Conservation (phyloP, 805 yeast species). For the Myxozyma vanderwaltii region DNA sequence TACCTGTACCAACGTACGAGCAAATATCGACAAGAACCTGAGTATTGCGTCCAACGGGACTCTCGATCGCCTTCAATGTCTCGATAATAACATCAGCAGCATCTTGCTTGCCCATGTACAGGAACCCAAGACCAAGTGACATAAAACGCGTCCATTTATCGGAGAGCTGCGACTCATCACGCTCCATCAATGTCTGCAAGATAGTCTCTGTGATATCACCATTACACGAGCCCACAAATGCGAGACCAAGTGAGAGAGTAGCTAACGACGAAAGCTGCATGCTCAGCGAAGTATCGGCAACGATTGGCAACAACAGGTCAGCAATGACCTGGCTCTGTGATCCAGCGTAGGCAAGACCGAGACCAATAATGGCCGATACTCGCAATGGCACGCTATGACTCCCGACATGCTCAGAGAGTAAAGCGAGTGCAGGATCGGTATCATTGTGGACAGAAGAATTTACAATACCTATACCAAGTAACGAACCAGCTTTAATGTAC, state of each 20-base stretch:
- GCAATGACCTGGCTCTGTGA: constrained; percentile 83
- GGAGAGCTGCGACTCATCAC: constrained; percentile 73
- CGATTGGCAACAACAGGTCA: constrained; percentile 75
- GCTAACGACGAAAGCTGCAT: constrained; percentile 83
- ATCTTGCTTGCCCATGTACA: constrained; percentile 90
- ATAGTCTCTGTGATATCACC: constrained; percentile 94
- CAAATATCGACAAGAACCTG: constrained; percentile 88
- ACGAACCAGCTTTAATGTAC: constrained; percentile 93
- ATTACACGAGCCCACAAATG: constrained; percentile 92
- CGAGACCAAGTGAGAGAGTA: constrained; percentile 89
- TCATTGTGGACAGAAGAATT: constrained; percentile 92
- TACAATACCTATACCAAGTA: constrained; percentile 90
- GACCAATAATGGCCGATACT: constrained; percentile 82
- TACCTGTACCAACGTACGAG: constrained; percentile 97
- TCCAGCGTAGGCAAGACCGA: constrained; percentile 95
- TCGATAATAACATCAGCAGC: constrained; percentile 87
- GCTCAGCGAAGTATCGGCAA: constrained; percentile 71
- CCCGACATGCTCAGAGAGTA: constrained; percentile 76
- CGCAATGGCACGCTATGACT: constrained; percentile 65
- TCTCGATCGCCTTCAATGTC: constrained; percentile 91
- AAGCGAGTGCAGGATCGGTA: constrained; percentile 84
- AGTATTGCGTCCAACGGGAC: constrained; percentile 85
- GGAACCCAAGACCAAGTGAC: constrained; percentile 86
- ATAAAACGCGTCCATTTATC: constrained; percentile 87
- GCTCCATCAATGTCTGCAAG: constrained; percentile 84